Percentiles rank a stretch among this genome's conserved stretches.
These are phyloP conservation scores for Vaccinium vitisidaea DNA, from an alignment of 148 eudicot species.

Conservation along the genomic window DNA sequence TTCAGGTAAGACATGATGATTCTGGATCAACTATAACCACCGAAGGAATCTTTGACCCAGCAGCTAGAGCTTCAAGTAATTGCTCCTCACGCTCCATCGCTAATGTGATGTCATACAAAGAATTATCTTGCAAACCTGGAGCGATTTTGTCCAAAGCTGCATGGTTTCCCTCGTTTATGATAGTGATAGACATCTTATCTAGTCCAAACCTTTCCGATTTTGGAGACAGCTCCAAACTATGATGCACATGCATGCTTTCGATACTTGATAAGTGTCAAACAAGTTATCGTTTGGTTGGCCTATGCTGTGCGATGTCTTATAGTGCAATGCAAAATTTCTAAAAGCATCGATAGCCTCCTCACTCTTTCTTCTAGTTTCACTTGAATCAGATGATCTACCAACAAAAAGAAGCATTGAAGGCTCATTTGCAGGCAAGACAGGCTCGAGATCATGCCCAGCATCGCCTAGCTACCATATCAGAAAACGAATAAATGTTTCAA, in stretches of 20 bases:
- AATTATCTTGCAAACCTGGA: constrained; percentile 47
- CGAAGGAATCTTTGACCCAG: constrained; percentile 53
- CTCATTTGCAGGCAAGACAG: constrained; percentile 61
- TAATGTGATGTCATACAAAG: constrained; percentile 61
- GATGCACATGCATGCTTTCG: constrained; percentile 29
- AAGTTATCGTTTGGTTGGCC: constrained; percentile 23
- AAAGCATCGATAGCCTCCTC: constrained; percentile 57
- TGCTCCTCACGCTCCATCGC: constrained; percentile 18
- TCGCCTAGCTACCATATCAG: constrained; percentile 47
- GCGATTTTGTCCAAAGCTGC: constrained; percentile 40
- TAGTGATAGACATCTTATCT: constrained; percentile 60
- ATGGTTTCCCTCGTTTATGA: constrained; percentile 58
- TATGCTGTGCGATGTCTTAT: constrained; percentile 24
- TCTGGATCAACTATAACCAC: constrained; percentile 74
- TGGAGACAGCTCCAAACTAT: constrained; percentile 37
- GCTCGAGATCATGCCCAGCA: constrained; percentile 41
- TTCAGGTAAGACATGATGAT: constrained; percentile 64
- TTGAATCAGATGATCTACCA: constrained; percentile 65
- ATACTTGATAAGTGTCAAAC: constrained; percentile 31
- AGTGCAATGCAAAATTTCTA: constrained; percentile 54
- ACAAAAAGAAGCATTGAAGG: constrained; percentile 78
- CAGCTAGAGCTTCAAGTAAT: constrained; percentile 59
- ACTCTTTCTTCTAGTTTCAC: constrained; percentile 46
- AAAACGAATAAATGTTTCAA: neutral
- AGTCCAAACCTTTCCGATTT: constrained; percentile 34